Conservation (phyloP, 75 land plant species). For the Larix kaempferi region DNA sequence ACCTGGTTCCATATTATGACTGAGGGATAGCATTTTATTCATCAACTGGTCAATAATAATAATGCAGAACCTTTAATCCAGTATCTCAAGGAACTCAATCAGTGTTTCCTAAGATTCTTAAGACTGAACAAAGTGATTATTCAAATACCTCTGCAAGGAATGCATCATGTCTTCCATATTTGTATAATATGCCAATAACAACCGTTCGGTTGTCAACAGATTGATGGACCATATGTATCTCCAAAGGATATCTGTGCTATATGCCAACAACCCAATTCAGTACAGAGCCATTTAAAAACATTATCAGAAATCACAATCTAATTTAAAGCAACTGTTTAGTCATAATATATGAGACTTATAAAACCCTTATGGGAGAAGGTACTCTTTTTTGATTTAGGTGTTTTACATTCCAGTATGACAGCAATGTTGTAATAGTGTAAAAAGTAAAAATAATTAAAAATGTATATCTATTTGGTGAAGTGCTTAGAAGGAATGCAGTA, state of each 20-base stretch:
- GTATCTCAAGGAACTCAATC: too few species aligned
- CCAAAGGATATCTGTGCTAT: conserved; percentile 21
- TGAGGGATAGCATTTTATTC: neutral
- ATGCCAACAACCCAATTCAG: too few species aligned
- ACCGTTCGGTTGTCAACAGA: conserved; percentile 15
- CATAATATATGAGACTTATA: neutral
- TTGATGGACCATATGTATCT: conserved; percentile 37
- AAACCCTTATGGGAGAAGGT: too few species aligned
- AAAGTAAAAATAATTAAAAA: too few species aligned
- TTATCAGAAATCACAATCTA: neutral
- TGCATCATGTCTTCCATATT: conserved; percentile 24
- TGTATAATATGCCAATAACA: conserved; percentile 29
- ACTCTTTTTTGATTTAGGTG: too few species aligned
- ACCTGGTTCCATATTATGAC: neutral
- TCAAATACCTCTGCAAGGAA: conserved; percentile 28
- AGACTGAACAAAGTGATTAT: neutral
- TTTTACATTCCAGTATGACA: too few species aligned
- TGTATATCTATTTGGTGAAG: too few species aligned
- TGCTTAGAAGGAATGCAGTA: too few species aligned
- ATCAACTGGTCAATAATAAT: neutral
- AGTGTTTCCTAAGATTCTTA: neutral
- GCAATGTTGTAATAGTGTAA: too few species aligned
- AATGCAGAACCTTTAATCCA: neutral
- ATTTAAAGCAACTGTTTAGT: neutral
- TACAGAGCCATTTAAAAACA: too few species aligned